Conservation (phyloP, 176 grass and related monocot species). For the Guadua angustifolia region DNA sequence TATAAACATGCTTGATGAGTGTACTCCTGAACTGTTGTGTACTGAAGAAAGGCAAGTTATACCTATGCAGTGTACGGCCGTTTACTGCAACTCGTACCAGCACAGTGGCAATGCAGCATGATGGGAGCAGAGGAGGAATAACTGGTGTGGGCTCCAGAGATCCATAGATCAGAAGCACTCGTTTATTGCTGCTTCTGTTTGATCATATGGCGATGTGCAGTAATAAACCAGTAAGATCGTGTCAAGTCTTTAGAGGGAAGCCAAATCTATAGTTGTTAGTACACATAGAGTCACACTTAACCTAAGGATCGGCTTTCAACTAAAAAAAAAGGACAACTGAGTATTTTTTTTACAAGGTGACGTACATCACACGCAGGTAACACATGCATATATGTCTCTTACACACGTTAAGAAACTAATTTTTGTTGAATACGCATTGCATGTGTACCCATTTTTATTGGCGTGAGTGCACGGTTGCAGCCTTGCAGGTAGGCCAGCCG, state of each 20-base stretch:
- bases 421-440: too few species aligned
- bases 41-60: constrained; percentile 26
- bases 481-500: too few species aligned
- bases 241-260: not conserved
- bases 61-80: not conserved
- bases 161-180: not conserved
- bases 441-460: too few species aligned
- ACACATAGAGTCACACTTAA: not conserved
- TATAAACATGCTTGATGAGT: not conserved
- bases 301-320: not conserved
- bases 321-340: not conserved
- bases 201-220: constrained; percentile 14
- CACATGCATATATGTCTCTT: too few species aligned
- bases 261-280: not conserved
- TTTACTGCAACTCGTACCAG: not conserved
- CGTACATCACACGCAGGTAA: too few species aligned
- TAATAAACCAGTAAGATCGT: not conserved
- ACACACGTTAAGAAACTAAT: too few species aligned
- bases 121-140: constrained; percentile 23
- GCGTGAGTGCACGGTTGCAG: too few species aligned
- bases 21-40: not conserved
- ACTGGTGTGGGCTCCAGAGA: constrained; percentile 24
- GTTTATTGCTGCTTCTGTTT: constrained; percentile 5
- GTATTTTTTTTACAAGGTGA: too few species aligned
- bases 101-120: constrained; percentile 11